Conservation (phyloP, 345 rosid species). For the Garcia nutans region DNA sequence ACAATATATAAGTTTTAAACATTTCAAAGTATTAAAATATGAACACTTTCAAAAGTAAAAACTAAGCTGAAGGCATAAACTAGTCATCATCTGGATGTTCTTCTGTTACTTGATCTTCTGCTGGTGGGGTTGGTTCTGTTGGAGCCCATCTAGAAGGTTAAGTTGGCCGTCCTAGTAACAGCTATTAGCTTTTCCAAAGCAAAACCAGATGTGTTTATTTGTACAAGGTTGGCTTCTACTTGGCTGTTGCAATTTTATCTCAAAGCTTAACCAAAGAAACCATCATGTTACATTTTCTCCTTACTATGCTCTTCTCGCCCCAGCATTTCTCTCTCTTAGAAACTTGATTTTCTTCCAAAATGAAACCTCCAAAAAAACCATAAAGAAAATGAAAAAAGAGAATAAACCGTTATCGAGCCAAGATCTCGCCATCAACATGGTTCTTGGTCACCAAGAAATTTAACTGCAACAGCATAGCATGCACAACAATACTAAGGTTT, state of each 20-base stretch:
- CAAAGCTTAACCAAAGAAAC: background rate
- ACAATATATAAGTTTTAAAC: too few relatives aligned
- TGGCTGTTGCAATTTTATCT: background rate
- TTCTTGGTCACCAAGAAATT: constrained; percentile 77
- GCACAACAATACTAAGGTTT: constrained; percentile 8
- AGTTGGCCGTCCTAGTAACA: background rate
- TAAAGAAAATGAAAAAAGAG: background rate
- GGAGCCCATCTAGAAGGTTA: too few relatives aligned
- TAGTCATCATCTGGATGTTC: too few relatives aligned
- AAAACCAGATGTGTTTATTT: background rate
- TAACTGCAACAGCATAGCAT: constrained; percentile 47
- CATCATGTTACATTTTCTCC: background rate
- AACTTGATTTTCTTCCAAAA: background rate
- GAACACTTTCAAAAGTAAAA: too few relatives aligned
- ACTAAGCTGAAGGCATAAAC: too few relatives aligned
- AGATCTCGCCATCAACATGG: constrained; percentile 57
- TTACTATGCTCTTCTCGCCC: background rate
- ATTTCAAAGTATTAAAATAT: too few relatives aligned
- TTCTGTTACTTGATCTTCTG: too few relatives aligned
- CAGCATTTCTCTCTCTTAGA: background rate
- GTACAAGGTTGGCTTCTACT: background rate
- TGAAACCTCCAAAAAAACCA: background rate
- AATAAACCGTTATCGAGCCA: background rate
- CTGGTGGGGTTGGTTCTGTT: too few relatives aligned
- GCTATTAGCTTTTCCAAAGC: background rate